Conservation (phyloP, 1,284 basidiomycete species). For the Marasmius oreades region DNA sequence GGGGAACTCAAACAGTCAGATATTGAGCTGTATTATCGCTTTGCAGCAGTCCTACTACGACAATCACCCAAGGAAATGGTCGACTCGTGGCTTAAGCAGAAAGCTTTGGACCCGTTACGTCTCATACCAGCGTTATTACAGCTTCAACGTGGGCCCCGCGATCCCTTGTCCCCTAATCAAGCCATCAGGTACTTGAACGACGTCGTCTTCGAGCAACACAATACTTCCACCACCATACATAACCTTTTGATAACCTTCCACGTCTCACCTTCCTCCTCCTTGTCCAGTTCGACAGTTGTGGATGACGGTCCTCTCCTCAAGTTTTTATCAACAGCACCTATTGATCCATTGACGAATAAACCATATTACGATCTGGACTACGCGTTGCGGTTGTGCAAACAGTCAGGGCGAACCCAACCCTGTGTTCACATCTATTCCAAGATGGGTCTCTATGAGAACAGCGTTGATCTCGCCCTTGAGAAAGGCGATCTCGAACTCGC, state of each 20-base stretch:
- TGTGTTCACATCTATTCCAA: conserved; percentile 98
- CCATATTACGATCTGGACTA: conserved; percentile 98
- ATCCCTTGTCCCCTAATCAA: conserved; percentile 75
- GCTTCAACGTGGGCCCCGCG: conserved; percentile 65
- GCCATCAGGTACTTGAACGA: conserved; percentile 87
- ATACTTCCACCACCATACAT: conserved; percentile 85
- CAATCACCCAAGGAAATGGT: conserved; percentile 87
- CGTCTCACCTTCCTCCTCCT: conserved; percentile 45
- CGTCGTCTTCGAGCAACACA: conserved; percentile 76
- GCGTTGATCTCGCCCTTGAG: conserved; percentile 91
- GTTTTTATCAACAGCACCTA: conserved; percentile 83
- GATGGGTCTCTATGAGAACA: conserved; percentile 96
- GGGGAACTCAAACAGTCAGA: conserved; percentile 47
- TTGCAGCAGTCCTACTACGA: conserved; percentile 84
- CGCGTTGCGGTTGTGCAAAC: conserved; percentile 88
- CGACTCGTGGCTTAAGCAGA: conserved; percentile 87
- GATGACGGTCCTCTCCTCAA: conserved; percentile 82
- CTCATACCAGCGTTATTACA: conserved; percentile 90
- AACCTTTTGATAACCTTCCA: conserved; percentile 92
- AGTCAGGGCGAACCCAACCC: conserved; percentile 77
- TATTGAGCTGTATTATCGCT: conserved; percentile 92
- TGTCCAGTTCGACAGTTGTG: conserved; percentile 29
- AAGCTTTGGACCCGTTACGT: conserved; percentile 75
- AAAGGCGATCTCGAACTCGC: conserved; percentile 93
- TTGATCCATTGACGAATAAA: conserved; percentile 77